These are phyloP conservation scores for Metarhizium brunneum DNA, from an alignment of 2,329 filamentous ascomycete species.

Conservation along the genomic window DNA sequence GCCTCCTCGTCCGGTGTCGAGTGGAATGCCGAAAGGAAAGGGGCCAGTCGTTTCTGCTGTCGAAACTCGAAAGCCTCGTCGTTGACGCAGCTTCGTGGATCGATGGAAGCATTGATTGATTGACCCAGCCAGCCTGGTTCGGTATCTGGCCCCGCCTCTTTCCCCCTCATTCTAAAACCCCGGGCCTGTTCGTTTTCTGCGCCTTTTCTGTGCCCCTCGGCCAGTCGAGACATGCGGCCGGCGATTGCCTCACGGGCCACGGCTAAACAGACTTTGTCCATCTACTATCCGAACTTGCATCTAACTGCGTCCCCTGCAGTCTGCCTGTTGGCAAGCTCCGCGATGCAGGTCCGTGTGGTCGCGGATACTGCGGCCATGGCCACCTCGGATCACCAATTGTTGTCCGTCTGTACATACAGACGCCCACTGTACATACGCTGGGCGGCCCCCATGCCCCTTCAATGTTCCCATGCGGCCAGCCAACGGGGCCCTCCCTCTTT, in stretches of 20 bases:
- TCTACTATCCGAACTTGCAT: too few relatives aligned
- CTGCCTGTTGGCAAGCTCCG: background rate
- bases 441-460: too few relatives aligned
- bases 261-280: too few relatives aligned
- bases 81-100: background rate
- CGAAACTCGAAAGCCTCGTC: background rate
- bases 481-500: background rate
- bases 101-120: background rate
- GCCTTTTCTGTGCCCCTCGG: background rate
- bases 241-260: background rate
- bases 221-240: background rate
- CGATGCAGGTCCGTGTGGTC: slow-evolving; percentile 5
- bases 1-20: background rate
- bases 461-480: background rate
- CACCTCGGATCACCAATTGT: background rate
- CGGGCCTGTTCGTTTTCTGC: background rate
- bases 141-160: background rate
- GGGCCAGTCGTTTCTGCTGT: background rate
- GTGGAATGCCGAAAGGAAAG: background rate
- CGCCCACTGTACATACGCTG: too few relatives aligned
- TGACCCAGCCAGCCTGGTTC: background rate
- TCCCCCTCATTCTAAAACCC: background rate
- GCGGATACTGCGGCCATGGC: slow-evolving; percentile 2
- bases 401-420: background rate
- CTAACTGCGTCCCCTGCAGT: too few relatives aligned